Evolutionary conservation across 208 protist species (phyloP).

Genomic region (Trypanosomatidae sp.): DNA sequence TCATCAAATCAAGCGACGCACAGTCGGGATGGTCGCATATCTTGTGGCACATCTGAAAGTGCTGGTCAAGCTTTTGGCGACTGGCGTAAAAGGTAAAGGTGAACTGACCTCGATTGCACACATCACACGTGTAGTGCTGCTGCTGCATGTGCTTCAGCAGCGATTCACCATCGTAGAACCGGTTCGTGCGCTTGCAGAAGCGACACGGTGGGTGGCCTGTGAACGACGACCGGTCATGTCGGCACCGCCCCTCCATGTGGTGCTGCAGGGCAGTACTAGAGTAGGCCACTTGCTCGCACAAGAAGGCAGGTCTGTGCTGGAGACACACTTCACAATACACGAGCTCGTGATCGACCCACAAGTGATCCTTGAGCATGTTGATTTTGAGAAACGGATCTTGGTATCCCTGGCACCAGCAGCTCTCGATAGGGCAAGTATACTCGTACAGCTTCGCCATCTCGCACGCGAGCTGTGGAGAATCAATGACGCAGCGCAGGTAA

Average conservation of each 20-base stretch:
- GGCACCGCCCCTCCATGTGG: slow-evolving; percentile 66
- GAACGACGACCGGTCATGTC: slow-evolving; percentile 65
- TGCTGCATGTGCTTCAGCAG: slow-evolving; percentile 88
- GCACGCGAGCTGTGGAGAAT: slow-evolving; percentile 40
- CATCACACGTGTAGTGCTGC: slow-evolving; percentile 88
- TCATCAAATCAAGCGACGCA: slow-evolving; percentile 67
- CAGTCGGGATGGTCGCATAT: slow-evolving; percentile 90
- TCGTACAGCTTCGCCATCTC: slow-evolving; percentile 78
- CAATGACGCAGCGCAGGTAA: slow-evolving; percentile 57
- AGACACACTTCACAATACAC: slow-evolving; percentile 81
- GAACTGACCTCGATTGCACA: slow-evolving; percentile 85
- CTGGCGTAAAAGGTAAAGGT: slow-evolving; percentile 86
- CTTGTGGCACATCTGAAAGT: slow-evolving; percentile 76
- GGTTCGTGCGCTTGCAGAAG: slow-evolving; percentile 55
- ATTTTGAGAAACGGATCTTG: slow-evolving; percentile 81
- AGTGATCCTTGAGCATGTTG: slow-evolving; percentile 61
- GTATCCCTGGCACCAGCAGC: slow-evolving; percentile 61
- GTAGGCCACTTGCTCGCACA: slow-evolving; percentile 88
- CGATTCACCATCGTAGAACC: slow-evolving; percentile 83
- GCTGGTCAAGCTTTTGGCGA: slow-evolving; percentile 68
- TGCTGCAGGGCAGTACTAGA: slow-evolving; percentile 33
- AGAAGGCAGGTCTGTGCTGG: slow-evolving; percentile 65
- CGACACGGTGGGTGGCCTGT: slow-evolving; percentile 83
- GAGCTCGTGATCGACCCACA: slow-evolving; percentile 62
- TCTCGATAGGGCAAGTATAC: slow-evolving; percentile 61